Conservation (phyloP, 345 rosid species). For the Syzygium aromaticum region DNA sequence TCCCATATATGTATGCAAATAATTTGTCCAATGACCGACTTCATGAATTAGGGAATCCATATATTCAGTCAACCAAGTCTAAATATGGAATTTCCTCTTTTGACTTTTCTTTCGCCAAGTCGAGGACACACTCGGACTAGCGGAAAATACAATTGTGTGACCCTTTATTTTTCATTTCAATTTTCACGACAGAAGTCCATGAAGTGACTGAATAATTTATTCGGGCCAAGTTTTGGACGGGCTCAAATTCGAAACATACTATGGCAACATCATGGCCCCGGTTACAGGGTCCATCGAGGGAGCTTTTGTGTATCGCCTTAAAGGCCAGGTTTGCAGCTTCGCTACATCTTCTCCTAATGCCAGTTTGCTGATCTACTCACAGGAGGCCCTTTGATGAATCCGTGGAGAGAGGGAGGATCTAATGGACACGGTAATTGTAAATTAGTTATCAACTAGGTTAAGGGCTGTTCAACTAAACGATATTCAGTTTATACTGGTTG, state of each 20-base stretch:
- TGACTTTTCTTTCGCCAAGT: background rate
- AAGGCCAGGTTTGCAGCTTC: constrained; percentile 11
- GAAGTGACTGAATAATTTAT: background rate
- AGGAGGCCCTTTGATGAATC: background rate
- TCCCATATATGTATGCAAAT: background rate
- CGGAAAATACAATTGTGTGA: background rate
- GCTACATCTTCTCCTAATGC: constrained; percentile 18
- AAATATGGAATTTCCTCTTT: background rate
- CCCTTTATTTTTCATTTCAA: background rate
- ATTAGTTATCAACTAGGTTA: background rate
- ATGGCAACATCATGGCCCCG: constrained; percentile 41
- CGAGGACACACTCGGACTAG: background rate
- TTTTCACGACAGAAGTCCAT: background rate
- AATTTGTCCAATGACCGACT: background rate
- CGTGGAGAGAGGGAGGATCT: background rate
- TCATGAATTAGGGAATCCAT: background rate
- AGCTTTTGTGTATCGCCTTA: constrained; percentile 31
- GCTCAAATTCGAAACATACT: background rate
- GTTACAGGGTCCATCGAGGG: constrained; percentile 51
- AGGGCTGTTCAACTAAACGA: background rate
- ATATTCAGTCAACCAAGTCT: background rate
- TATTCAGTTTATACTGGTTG: background rate
- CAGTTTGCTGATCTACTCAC: constrained; percentile 3
- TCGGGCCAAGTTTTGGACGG: too few species aligned
- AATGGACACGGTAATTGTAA: background rate